Evolutionary conservation across 176 grass and related monocot genomes (phyloP).

Genomic region (Oryza glaberrima): DNA sequence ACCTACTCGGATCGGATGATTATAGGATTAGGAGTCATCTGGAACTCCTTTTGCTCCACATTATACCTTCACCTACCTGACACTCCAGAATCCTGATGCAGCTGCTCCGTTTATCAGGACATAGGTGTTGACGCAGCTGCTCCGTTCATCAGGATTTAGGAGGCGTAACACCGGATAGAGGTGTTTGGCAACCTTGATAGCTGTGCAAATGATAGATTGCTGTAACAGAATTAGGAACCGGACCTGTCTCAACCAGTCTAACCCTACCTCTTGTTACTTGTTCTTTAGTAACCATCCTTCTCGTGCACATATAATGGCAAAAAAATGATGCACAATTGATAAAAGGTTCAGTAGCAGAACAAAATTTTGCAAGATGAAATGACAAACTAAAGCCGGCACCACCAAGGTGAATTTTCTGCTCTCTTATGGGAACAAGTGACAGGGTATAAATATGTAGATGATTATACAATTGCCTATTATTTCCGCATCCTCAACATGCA

Average conservation of each 20-base stretch:
- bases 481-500: conserved; percentile 17
- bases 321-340: background rate
- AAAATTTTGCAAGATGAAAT: background rate
- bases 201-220: background rate
- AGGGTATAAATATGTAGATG: background rate
- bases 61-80: too few species aligned
- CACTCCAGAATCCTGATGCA: too few species aligned
- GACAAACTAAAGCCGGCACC: background rate
- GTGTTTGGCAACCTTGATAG: background rate
- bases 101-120: too few species aligned
- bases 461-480: conserved; percentile 36
- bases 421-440: background rate
- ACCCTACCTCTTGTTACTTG: background rate
- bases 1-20: too few species aligned
- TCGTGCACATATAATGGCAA: background rate
- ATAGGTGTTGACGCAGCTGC: background rate
- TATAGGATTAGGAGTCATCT: too few species aligned
- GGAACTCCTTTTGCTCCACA: too few species aligned
- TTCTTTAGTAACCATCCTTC: background rate
- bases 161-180: background rate
- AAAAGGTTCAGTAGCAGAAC: background rate
- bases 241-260: background rate
- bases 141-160: background rate
- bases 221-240: background rate
- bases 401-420: background rate